Evolutionary conservation across 345 rosid genomes (phyloP).

Genomic region (Sisymbrium irio): DNA sequence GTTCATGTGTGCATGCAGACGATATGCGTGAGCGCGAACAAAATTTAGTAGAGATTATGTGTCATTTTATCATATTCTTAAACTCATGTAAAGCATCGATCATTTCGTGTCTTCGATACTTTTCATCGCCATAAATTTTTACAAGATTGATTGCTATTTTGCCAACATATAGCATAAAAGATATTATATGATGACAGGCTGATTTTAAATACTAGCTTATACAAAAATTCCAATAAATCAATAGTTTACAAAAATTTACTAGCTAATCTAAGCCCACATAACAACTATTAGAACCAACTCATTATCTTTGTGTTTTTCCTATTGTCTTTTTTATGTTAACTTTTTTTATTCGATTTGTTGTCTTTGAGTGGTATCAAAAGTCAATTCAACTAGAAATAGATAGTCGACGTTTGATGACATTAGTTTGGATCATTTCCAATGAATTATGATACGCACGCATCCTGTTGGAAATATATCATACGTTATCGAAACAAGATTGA

Average conservation of each 20-base stretch:
- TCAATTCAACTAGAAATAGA: constrained; percentile 26
- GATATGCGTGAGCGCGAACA: no score
- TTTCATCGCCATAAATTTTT: not conserved
- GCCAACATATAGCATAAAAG: not conserved
- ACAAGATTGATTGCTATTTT: not conserved
- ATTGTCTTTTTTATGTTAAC: constrained; percentile 21
- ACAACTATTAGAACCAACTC: constrained; percentile 28
- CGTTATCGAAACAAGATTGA: not conserved
- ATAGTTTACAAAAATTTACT: not conserved
- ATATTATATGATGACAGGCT: not conserved
- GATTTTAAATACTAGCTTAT: not conserved
- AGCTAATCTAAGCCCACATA: constrained; percentile 8
- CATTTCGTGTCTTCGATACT: no score
- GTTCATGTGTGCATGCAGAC: not conserved
- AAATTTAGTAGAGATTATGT: not conserved
- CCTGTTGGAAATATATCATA: constrained; percentile 7
- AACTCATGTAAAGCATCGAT: not conserved
- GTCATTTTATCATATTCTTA: not conserved
- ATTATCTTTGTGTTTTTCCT: constrained; percentile 9
- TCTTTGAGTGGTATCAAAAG: constrained; percentile 32
- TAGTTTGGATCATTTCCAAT: constrained; percentile 25
- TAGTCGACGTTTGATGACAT: constrained; percentile 13
- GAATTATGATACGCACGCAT: constrained; percentile 26
- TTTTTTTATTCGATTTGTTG: constrained; percentile 16
- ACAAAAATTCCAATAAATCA: not conserved